Base-by-base conservation (phyloP, 1,284 basidiomycete genomes). In the Waitea zeae region DNA sequence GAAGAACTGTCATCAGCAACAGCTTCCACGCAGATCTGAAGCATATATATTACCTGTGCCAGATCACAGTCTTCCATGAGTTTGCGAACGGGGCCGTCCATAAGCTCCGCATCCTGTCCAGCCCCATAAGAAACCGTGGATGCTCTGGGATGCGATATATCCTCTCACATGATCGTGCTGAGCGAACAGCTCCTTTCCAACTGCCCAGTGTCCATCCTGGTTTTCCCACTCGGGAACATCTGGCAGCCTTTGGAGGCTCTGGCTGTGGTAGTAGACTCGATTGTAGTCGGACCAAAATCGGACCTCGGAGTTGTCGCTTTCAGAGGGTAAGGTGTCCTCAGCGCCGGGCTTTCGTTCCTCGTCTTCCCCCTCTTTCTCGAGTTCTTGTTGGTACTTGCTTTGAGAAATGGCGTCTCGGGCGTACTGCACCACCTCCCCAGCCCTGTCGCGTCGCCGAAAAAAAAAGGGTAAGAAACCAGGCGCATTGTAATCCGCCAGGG, bases 261-360 rank as follows among this genome's bases (percentile, higher is more conserved):
- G 64, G 13, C 75, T 75, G 41, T 65, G 56, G 47, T 73, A 76
- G 49, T 64, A 74, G 15, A 81, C 63, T 19, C 75, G 71, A 43
- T 60, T 77, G 44, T 70, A 82, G 52, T 86, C 81, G 3, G 81
- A 80, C 81, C 81, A 86, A 47, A 66, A 81, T 41, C 70, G 62
- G 39, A 78, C 53, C n/a, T 61, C 48, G 7, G 44, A 39, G 6
- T 44, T 30, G 2, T 44, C 35, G 17, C 34, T 33, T 11, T 38
- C 30, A 22, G n/a, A n/a, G n/a, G n/a, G n/a, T n/a, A n/a, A n/a
- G n/a, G 18, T 17, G 11, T 19, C 22, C 12, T 41, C 36, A 1
- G 38, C 42, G 34, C 44, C 32, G 17, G 35, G 20, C 7, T 44
- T 35, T 29, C 44, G 37, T 27, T 42, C 30, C 2, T 45, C 39